These are phyloP conservation scores for Pythium brassicae DNA, from an alignment of 352 stramenopile genomes.

Conservation along the genomic window DNA sequence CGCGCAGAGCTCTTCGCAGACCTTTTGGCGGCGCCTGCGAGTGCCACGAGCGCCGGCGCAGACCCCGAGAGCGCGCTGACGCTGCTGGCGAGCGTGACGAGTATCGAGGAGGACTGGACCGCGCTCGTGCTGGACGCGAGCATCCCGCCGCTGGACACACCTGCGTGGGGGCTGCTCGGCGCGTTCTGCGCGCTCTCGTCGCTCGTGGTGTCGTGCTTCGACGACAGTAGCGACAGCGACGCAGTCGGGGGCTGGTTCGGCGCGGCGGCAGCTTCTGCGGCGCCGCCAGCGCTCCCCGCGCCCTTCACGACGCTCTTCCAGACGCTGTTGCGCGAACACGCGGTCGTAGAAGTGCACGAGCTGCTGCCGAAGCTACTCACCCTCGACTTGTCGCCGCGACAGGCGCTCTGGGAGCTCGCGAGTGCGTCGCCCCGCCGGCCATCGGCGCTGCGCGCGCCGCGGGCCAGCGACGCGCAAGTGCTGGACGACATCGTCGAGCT, in stretches of 20 bases:
- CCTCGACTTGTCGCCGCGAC: slow-evolving; percentile 38
- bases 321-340: slow-evolving; percentile 38
- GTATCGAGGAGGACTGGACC: slow-evolving; percentile 44
- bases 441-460: not conserved
- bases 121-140: slow-evolving; percentile 50
- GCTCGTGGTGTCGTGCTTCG: slow-evolving; percentile 46
- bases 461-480: not conserved
- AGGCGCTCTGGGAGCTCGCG: slow-evolving; percentile 16
- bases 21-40: slow-evolving; percentile 23
- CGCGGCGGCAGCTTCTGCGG: not conserved
- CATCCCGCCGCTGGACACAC: not conserved
- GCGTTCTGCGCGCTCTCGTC: slow-evolving; percentile 58
- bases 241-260: not conserved
- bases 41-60: not conserved
- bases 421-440: not conserved
- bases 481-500: slow-evolving; percentile 31
- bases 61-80: slow-evolving; percentile 19
- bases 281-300: slow-evolving; percentile 15
- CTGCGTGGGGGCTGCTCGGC: slow-evolving; percentile 22
- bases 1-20: slow-evolving; percentile 27
- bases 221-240: slow-evolving; percentile 5
- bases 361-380: slow-evolving; percentile 49
- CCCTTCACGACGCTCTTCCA: slow-evolving; percentile 44
- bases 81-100: slow-evolving; percentile 36
- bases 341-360: slow-evolving; percentile 50